phyloP scores from a whole-genome alignment of 345 rosid species.

The Brassica carinata region DNA sequence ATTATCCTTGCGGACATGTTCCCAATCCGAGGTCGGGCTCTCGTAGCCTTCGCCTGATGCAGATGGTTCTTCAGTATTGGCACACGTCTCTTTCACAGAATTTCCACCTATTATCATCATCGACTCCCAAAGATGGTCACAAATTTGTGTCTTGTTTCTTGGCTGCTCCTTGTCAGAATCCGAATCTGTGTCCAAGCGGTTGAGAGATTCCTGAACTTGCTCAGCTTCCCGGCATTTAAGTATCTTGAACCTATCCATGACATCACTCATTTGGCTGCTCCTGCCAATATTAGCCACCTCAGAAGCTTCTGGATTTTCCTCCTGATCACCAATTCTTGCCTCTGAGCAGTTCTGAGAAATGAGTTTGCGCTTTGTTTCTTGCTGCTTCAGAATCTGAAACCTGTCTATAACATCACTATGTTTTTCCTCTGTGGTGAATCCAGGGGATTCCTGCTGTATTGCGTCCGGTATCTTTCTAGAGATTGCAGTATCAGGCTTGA shows the following conservation, averaged over 20 bases:
- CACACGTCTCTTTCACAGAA: not conserved
- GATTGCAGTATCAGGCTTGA: conserved; percentile 21
- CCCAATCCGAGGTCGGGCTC: conserved; percentile 69
- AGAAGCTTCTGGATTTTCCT: conserved; percentile 31
- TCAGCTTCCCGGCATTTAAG: conserved; percentile 47
- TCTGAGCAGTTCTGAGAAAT: conserved; percentile 22
- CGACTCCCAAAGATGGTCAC: conserved; percentile 15
- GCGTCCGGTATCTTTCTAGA: conserved; percentile 5
- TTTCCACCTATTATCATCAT: not conserved
- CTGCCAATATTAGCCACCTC: conserved; percentile 31
- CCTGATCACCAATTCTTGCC: conserved; percentile 1
- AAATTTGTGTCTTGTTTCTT: conserved; percentile 10
- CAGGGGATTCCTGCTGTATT: conserved; percentile 20
- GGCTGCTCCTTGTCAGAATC: conserved; percentile 19
- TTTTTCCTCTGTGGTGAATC: conserved; percentile 25
- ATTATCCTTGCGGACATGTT: conserved; percentile 68
- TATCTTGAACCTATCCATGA: conserved; percentile 55
- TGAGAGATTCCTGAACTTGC: conserved; percentile 19
- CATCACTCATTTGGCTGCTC: conserved; percentile 49
- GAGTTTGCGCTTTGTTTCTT: conserved; percentile 18
- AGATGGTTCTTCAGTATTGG: conserved; percentile 26
- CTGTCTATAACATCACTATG: conserved; percentile 56
- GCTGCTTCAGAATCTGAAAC: conserved; percentile 48
- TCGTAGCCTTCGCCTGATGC: conserved; percentile 41
- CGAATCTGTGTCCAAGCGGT: conserved; percentile 25